These are phyloP conservation scores for Botrytis fabae DNA, from an alignment of 2,329 filamentous ascomycete species.

Conservation along the genomic window DNA sequence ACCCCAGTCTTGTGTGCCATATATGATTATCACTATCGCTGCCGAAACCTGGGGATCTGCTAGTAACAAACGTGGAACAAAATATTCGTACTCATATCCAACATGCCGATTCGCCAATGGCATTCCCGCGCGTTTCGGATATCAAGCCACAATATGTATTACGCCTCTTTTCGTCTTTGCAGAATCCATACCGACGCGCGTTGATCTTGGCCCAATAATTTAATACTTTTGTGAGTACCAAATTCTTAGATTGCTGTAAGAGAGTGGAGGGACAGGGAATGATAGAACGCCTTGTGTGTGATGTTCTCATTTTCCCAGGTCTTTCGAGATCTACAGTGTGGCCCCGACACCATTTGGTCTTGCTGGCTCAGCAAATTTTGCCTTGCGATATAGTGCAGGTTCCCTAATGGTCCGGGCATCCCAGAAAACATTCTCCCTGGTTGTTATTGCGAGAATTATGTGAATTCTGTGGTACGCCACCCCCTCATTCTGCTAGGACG, in stretches of 20 bases:
- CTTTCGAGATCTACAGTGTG: not conserved
- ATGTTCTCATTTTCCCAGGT: not conserved
- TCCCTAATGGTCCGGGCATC: not conserved
- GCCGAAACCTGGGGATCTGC: conserved; percentile 8
- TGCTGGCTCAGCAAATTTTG: not conserved
- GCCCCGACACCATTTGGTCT: not conserved
- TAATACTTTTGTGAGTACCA: not conserved
- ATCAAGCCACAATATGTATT: conserved; percentile 3
- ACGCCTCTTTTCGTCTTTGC: not conserved
- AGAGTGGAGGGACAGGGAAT: not conserved
- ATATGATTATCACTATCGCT: conserved; percentile 1
- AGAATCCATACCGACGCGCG: not conserved
- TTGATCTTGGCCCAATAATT: conserved; percentile 3
- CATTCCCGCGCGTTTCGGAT: not conserved
- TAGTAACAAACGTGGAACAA: not conserved
- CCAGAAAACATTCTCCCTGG: not conserved
- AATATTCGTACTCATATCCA: not conserved
- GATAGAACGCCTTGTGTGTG: not conserved
- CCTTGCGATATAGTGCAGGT: not conserved
- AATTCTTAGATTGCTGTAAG: not conserved
- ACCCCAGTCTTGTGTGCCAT: not conserved
- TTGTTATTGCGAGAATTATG: not conserved
- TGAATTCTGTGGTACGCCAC: not conserved
- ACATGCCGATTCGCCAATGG: not conserved
- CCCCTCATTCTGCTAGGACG: not conserved